phyloP scores from a whole-genome alignment of 2,329 filamentous ascomycete species.

The Grosmannia serpens region DNA sequence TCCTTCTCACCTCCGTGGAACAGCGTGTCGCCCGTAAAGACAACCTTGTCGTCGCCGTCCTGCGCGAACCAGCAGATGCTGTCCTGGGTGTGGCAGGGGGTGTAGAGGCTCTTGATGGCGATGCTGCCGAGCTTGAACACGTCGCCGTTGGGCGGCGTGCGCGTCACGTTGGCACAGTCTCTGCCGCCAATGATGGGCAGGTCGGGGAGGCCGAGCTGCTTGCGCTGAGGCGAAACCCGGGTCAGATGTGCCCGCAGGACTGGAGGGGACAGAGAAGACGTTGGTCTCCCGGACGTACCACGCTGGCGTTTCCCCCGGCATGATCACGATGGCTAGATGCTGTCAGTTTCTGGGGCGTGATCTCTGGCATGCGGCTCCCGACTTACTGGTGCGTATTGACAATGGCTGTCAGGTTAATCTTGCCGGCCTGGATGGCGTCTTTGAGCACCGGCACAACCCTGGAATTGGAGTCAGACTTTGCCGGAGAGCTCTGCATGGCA shows the following conservation, averaged over 20 bases:
- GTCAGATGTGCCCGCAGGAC: not conserved
- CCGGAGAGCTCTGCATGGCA: not conserved
- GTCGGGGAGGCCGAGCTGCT: constrained; percentile 41
- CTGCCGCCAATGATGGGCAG: constrained; percentile 79
- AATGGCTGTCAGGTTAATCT: constrained; percentile 76
- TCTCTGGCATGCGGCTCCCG: not conserved
- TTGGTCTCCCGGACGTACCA: constrained; percentile 36
- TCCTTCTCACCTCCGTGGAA: constrained; percentile 69
- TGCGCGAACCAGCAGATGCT: constrained; percentile 93
- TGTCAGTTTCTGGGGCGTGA: not conserved
- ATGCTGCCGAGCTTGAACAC: constrained; percentile 76
- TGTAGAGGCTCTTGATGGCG: constrained; percentile 77
- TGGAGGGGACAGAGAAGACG: not conserved
- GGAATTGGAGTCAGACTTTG: not conserved
- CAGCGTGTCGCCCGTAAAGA: constrained; percentile 93
- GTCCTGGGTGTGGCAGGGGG: constrained; percentile 95
- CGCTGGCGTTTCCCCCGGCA: constrained; percentile 76
- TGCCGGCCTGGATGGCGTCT: constrained; percentile 56
- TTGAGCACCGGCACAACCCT: constrained; percentile 57
- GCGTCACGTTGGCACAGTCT: constrained; percentile 64
- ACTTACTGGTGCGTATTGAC: constrained; percentile 94
- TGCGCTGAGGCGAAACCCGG: constrained; percentile 15
- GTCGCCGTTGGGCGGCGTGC: constrained; percentile 63
- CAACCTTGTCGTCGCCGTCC: constrained; percentile 61
- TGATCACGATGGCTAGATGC: constrained; percentile 75